Evolutionary conservation across 2,329 filamentous ascomycete species (phyloP).

Genomic region (Cytospora schulzeri): DNA sequence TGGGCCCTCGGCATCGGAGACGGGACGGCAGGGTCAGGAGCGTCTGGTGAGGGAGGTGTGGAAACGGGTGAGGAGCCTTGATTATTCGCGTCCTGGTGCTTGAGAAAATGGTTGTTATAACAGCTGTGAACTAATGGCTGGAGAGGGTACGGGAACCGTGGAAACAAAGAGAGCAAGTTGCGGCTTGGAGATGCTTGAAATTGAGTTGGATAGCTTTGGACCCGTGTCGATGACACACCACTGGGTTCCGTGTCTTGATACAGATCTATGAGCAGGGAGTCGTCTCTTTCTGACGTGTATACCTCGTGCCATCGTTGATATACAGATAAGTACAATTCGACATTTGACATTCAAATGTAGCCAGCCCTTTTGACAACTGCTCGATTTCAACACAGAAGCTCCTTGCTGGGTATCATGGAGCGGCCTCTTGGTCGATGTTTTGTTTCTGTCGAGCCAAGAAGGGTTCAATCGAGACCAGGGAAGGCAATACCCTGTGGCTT

Average conservation of each 20-base stretch:
- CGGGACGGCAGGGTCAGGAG: conserved; percentile 68
- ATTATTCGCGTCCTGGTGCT: conserved; percentile 67
- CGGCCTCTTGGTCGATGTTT: background rate
- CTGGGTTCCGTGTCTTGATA: conserved; percentile 19
- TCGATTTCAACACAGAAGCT: background rate
- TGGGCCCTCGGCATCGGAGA: conserved; percentile 61
- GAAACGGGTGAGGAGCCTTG: conserved; percentile 65
- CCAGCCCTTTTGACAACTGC: conserved; percentile 34
- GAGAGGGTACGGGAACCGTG: no score
- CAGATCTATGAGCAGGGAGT: conserved; percentile 26
- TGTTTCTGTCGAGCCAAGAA: background rate
- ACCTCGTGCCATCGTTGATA: conserved; percentile 9
- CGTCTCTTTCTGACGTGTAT: conserved; percentile 16
- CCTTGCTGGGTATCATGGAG: conserved; percentile 27
- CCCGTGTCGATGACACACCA: conserved; percentile 5
- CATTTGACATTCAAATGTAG: background rate
- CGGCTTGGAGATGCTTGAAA: background rate
- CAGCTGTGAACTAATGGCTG: no score
- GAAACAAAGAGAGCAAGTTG: background rate
- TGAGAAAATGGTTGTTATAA: conserved; percentile 32
- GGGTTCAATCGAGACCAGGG: conserved; percentile 25
- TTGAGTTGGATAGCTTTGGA: conserved; percentile 20
- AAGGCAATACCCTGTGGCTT: conserved; percentile 27
- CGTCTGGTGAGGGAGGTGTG: conserved; percentile 72
- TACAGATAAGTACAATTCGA: conserved; percentile 11